These are phyloP conservation scores for Ophiobolus disseminans DNA, from an alignment of 2,329 filamentous ascomycete species.

Conservation along the genomic window DNA sequence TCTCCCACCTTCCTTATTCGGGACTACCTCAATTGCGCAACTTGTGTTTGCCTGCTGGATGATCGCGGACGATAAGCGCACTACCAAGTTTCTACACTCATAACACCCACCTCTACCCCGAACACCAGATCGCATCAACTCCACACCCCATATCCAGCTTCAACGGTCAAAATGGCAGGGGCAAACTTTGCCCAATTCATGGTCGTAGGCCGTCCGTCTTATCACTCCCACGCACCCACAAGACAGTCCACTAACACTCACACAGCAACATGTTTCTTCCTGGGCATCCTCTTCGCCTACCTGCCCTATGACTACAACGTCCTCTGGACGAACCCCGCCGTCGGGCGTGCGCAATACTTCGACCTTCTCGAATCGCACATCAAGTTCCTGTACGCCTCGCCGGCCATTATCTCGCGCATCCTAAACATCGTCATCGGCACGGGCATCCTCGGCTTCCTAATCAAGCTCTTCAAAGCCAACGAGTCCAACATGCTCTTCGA, in stretches of 20 bases:
- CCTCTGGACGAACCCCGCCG: constrained; percentile 73
- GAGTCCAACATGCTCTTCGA: constrained; percentile 97
- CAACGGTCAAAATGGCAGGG: constrained; percentile 35
- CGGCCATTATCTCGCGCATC: constrained; percentile 89
- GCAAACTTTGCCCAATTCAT: constrained; percentile 92
- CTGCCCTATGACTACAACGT: constrained; percentile 96
- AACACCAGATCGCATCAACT: constrained; percentile 11
- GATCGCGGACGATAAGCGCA: constrained; percentile 33
- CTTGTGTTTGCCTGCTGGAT: constrained; percentile 15
- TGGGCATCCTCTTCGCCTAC: constrained; percentile 94
- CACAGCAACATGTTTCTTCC: constrained; percentile 85
- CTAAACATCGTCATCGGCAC: constrained; percentile 91
- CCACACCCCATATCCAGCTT: not conserved
- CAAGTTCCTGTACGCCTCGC: constrained; percentile 87
- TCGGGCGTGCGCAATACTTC: constrained; percentile 73
- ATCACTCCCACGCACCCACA: constrained; percentile 3
- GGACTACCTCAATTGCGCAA: constrained; percentile 29
- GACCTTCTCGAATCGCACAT: constrained; percentile 88
- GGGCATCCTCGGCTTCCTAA: constrained; percentile 85
- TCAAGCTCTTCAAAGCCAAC: constrained; percentile 91
- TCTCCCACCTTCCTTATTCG: constrained; percentile 38
- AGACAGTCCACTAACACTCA: constrained; percentile 13
- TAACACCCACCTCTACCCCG: constrained; percentile 17
- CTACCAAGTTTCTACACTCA: constrained; percentile 6
- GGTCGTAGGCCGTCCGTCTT: constrained; percentile 85